Conservation (phyloP, 495 filamentous ascomycete species). For the Amphirosellinia nigrospora region DNA sequence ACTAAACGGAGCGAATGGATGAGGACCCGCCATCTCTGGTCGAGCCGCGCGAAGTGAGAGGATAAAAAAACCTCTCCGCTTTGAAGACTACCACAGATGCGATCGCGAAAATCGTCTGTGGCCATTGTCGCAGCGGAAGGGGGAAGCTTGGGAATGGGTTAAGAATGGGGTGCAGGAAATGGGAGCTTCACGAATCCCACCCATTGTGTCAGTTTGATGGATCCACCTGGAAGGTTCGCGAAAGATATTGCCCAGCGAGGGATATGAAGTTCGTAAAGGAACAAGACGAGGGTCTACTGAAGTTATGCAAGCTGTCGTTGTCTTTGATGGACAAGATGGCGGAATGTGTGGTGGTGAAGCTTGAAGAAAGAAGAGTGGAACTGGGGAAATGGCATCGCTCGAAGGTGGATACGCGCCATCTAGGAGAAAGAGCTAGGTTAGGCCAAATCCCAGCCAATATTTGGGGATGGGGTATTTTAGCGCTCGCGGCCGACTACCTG, state of each 20-base stretch:
- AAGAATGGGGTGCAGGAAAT: conserved; percentile 7
- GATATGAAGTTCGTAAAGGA: conserved; percentile 6
- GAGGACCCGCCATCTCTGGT: conserved; percentile 12
- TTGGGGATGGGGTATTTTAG: conserved; percentile 23
- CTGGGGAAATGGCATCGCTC: conserved; percentile 25
- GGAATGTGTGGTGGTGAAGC: conserved; percentile 8
- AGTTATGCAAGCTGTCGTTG: conserved; percentile 1
- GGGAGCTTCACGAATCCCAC: conserved; percentile 21
- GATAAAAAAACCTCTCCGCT: background rate
- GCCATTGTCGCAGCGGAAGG: conserved; percentile 7
- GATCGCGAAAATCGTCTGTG: background rate
- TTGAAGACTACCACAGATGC: background rate
- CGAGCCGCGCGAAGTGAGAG: conserved; percentile 6
- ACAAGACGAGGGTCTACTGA: conserved; percentile 3
- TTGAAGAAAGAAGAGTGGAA: conserved; percentile 23
- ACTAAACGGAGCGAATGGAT: conserved; percentile 1
- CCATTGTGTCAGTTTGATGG: conserved; percentile 17
- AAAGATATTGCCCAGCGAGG: background rate
- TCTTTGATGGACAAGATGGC: background rate
- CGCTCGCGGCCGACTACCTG: conserved; percentile 22
- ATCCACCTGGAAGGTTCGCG: background rate
- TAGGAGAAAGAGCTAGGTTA: conserved; percentile 18
- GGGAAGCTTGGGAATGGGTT: conserved; percentile 2
- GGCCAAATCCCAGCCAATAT: conserved; percentile 19
- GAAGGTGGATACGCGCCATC: conserved; percentile 23